Evolutionary conservation across 345 rosid species (phyloP).

Genomic region (Sonneratia caseolaris): DNA sequence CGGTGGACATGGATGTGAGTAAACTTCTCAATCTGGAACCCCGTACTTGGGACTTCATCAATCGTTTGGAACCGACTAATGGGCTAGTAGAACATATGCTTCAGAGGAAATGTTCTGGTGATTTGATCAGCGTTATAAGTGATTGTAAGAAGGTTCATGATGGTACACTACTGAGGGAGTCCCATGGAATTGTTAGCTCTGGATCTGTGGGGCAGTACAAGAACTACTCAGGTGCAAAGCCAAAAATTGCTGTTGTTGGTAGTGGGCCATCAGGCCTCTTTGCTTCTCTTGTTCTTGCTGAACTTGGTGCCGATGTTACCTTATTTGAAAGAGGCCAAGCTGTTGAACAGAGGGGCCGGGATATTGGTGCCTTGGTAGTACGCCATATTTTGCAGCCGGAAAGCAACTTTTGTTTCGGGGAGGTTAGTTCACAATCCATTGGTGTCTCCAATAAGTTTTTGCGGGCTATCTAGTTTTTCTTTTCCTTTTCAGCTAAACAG

Average conservation of each 20-base stretch:
- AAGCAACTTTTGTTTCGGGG: constrained; percentile 99
- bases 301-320: constrained; percentile 91
- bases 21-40: constrained; percentile 76
- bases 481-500: neutral
- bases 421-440: constrained; percentile 42
- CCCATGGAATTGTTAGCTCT: constrained; percentile 9
- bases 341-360: constrained; percentile 88
- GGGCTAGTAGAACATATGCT: constrained; percentile 59
- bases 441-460: neutral
- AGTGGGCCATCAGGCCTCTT: constrained; percentile 93
- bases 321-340: constrained; percentile 92
- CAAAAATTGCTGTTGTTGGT: constrained; percentile 71
- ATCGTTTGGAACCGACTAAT: constrained; percentile 53
- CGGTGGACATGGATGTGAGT: constrained; percentile 70
- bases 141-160: constrained; percentile 24
- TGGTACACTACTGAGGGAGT: constrained; percentile 12
- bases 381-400: constrained; percentile 67
- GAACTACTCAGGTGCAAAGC: constrained; percentile 29
- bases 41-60: constrained; percentile 72
- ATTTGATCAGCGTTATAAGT: constrained; percentile 49
- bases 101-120: constrained; percentile 35
- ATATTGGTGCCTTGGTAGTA: constrained; percentile 79
- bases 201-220: constrained; percentile 18
- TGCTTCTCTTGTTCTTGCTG: constrained; percentile 88
- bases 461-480: neutral